Evolutionary conservation across 345 rosid genomes (phyloP), one percentile per base, ranked within the genome.

Genomic region (Eucalyptus pauciflora): DNA sequence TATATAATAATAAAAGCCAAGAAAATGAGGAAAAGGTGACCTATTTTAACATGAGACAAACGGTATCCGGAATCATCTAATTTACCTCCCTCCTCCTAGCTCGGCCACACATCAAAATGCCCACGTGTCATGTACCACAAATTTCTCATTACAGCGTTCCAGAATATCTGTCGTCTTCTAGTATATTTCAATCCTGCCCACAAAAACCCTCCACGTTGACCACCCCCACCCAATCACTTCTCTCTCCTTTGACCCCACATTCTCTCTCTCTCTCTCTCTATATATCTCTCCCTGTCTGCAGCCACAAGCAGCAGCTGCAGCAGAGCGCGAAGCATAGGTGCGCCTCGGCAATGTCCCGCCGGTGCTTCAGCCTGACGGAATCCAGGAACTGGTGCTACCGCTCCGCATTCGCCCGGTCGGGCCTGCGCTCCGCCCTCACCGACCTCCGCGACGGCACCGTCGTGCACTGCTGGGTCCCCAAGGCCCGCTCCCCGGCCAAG

Each of bases 401-500:
- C 86, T 91, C 89, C 79, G 81, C 90, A 15, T 94, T 96, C 94
- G 88, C 85, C 88, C 93, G 89, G 89, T 89, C 92, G 48, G 98
- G 98, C 5, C 94, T 97, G 89, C 94, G 92, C 86, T 92, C 98
- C 90, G 88, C 95, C 20, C 41, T 91, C 87, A 95, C 96, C 16
- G 96, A 95, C 89, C 95, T 97, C 90, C 60, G 92, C 64, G 98
- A 95, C 60, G 96, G 97, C 88, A 97, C 98, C 87, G 86, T 94
- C n/a, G 92, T 97, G 89, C 97, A 97, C 91, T 95, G 95, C 87
- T 97, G 98, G 98, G 93, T 94, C 89, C 97, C 99, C 87, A 92
- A 90, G 51, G 90, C 81, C 90, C 91, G 83, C 18, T 83, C 20
- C 5, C 92, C 88, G 11, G 87, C 94, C 52, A 93, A 93, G 88